These are phyloP conservation scores for Bonia amplexicaulis DNA, from an alignment of 176 grass and related monocot genomes.

Conservation along the genomic window DNA sequence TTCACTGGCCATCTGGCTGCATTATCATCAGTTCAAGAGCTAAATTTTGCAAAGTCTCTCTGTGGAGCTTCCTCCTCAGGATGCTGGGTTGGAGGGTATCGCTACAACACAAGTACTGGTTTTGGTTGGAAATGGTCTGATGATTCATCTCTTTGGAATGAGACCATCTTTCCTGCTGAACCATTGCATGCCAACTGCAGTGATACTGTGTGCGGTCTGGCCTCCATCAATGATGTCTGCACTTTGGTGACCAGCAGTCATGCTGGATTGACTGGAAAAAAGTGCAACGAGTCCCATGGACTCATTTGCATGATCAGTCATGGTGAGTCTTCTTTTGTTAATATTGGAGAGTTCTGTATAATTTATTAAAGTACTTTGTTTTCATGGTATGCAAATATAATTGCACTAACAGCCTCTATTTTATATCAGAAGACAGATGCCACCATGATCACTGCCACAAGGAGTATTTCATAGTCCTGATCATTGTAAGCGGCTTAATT, in stretches of 20 bases:
- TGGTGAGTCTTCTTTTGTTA: constrained; percentile 34
- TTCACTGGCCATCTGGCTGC: constrained; percentile 56
- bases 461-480: constrained; percentile 78
- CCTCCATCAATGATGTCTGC: constrained; percentile 44
- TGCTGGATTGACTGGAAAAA: constrained; percentile 36
- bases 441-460: constrained; percentile 56
- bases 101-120: constrained; percentile 22
- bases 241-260: constrained; percentile 46
- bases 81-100: constrained; percentile 75
- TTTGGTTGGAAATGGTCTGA: constrained; percentile 66
- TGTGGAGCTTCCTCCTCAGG: constrained; percentile 45
- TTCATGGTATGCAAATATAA: neutral
- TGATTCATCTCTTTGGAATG: constrained; percentile 45
- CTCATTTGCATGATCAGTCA: constrained; percentile 73
- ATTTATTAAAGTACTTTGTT: neutral
- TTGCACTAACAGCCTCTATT: neutral
- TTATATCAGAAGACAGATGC: constrained; percentile 50
- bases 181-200: constrained; percentile 24
- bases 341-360: neutral
- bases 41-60: constrained; percentile 52
- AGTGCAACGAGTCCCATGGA: constrained; percentile 64
- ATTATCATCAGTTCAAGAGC: constrained; percentile 62
- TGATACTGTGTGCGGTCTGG: constrained; percentile 26
- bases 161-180: constrained; percentile 6
- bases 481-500: constrained; percentile 79